A percentile compares a stretch with the other conserved stretches of the same genome.
Evolutionary conservation across 441 rosid genomes (phyloP).

Genomic region (Capsella rubella): DNA sequence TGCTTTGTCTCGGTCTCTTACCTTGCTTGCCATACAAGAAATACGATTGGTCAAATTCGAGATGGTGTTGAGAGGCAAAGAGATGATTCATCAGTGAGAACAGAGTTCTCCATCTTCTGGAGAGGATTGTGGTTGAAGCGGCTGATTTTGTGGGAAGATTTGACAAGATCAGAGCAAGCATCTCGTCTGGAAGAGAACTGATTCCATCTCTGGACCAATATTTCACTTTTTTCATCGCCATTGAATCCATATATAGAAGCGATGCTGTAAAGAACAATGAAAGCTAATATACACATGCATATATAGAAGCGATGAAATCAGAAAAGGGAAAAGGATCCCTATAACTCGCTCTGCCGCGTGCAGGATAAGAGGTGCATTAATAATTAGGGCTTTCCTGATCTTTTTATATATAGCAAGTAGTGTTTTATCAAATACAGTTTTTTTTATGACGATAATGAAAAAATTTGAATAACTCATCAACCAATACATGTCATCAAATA

Average conservation of each 20-base stretch:
- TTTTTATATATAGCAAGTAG: too few relatives aligned
- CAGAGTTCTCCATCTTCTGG: conserved; percentile 2
- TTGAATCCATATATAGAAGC: not conserved
- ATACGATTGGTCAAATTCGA: not conserved
- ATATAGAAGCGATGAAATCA: not conserved
- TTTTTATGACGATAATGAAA: too few relatives aligned
- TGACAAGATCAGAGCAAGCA: not conserved
- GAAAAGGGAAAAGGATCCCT: too few relatives aligned
- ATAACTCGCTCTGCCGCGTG: too few relatives aligned
- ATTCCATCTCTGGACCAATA: not conserved
- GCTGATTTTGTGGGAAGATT: not conserved
- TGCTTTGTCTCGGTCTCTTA: not conserved
- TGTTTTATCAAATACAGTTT: too few relatives aligned
- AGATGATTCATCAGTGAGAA: not conserved
- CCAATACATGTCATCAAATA: too few relatives aligned
- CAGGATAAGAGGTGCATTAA: too few relatives aligned
- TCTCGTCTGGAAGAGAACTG: conserved; percentile 6
- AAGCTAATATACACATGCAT: too few relatives aligned
- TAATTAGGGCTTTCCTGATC: too few relatives aligned
- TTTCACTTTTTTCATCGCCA: not conserved
- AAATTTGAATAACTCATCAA: too few relatives aligned
- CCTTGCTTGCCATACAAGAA: not conserved
- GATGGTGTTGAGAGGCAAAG: conserved; percentile 1
- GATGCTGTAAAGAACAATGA: too few relatives aligned
- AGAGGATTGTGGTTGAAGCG: not conserved